Evolutionary conservation across 805 yeast genomes (phyloP), one percentile per base, ranked within the genome.

Genomic region (Candida insectalens): DNA sequence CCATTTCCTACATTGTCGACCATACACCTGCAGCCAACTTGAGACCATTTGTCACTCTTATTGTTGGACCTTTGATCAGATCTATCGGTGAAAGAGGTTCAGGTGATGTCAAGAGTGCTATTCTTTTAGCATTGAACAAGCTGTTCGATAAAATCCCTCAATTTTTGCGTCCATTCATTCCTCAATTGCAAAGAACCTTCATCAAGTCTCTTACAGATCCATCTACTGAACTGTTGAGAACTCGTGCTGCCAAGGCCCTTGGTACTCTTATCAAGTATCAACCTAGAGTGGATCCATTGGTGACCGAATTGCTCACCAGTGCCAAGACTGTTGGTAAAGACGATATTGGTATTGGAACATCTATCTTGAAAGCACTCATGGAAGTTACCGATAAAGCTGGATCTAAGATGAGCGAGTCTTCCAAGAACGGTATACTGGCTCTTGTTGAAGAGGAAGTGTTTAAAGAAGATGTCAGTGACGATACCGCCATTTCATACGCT

Each of bases 31-130:
- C 92, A n/a, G 66, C 72, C 8, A 75, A 71, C 38, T 71, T 92
- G 58, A 83, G 77, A 56, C 83, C 95, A 22, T 83, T 78, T 59
- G 95, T 94, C 16, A 89, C 97, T 6, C 76, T 77, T 19, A 84
- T 94, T 42, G 88, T 96, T 19, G 99, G 99, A 61, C 98, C 98
- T 26, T 69, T 92, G 51, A 92, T 92, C 60, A 85, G 99, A 68
- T 95, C 89, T 36, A 83, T 89, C 51, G 98, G 99, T 51, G 99
- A 92, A 59, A 77, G 95, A 57, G 89, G 84, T 44, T 72, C 79
- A 13, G 71, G 94, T 40, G 95, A 87, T 45, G 84, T 92, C 46
- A 92, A 92, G 66, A 79, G 95, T 25, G 95, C 95, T n/a, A 89
- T 94, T 45, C 67, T 92, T 50, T 68, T 70, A 41, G 94, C 97